These are phyloP conservation scores for Delitschia confertaspora DNA, from an alignment of 495 filamentous ascomycete genomes.

Conservation along the genomic window DNA sequence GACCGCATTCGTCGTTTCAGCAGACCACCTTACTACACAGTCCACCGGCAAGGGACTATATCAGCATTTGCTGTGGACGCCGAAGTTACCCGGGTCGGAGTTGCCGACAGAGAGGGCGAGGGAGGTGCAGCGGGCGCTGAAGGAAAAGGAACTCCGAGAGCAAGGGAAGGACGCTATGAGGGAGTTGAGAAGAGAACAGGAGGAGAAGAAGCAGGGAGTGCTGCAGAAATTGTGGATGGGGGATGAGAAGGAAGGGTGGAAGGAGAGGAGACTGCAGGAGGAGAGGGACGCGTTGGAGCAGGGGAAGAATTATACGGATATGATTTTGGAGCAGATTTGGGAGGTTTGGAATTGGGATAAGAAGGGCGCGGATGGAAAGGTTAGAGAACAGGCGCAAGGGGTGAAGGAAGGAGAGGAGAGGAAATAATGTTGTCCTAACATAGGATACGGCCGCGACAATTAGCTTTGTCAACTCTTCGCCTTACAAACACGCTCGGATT, in stretches of 20 bases:
- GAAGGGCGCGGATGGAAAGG: constrained; percentile 30
- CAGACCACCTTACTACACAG: constrained; percentile 55
- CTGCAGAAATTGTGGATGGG: constrained; percentile 57
- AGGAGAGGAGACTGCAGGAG: constrained; percentile 57
- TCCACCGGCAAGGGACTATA: constrained; percentile 50
- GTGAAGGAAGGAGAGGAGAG: background rate
- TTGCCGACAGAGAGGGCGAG: constrained; percentile 43
- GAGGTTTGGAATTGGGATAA: constrained; percentile 64
- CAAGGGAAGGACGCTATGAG: constrained; percentile 24
- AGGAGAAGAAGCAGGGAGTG: constrained; percentile 38
- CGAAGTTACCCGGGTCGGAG: constrained; percentile 21
- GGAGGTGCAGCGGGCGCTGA: constrained; percentile 40
- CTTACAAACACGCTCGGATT: too few relatives aligned
- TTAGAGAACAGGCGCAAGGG: constrained; percentile 3
- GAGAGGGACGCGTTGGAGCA: constrained; percentile 64
- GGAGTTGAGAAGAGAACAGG: constrained; percentile 25
- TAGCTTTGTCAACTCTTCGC: too few relatives aligned
- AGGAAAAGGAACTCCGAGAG: constrained; percentile 28
- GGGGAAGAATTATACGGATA: constrained; percentile 68
- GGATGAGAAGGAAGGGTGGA: constrained; percentile 58
- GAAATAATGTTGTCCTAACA: too few relatives aligned
- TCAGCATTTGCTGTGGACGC: constrained; percentile 29
- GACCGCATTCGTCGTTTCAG: constrained; percentile 50
- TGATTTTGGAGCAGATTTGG: constrained; percentile 78
- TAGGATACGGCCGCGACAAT: too few relatives aligned